Conservation (phyloP, 1,284 basidiomycete species). For the Cryptococcus neoformans region DNA sequence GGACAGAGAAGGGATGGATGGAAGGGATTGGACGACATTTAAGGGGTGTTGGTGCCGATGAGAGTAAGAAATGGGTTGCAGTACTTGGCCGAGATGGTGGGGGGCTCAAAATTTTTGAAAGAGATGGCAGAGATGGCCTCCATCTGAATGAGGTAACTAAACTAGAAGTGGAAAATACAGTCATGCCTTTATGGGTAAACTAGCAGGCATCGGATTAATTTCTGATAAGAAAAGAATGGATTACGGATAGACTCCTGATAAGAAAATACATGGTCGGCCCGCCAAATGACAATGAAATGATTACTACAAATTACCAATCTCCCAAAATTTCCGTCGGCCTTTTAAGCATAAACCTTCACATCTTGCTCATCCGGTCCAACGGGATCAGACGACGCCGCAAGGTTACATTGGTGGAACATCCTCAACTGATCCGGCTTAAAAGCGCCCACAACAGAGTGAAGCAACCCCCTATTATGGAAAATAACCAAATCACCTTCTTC, state of each 20-base stretch:
- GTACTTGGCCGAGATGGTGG: constrained; percentile 20
- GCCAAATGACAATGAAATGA: no score
- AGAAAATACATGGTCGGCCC: no score
- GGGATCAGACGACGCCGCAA: constrained; percentile 71
- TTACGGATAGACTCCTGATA: no score
- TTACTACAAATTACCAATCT: no score
- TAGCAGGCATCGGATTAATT: no score
- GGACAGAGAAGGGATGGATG: constrained; percentile 11
- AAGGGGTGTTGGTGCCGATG: constrained; percentile 15
- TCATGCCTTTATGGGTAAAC: constrained; percentile 18
- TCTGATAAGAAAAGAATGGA: no score
- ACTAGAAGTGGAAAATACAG: constrained; percentile 11
- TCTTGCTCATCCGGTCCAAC: constrained; percentile 62
- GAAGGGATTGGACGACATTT: constrained; percentile 18
- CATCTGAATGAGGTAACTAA: constrained; percentile 16
- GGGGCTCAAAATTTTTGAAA: constrained; percentile 17
- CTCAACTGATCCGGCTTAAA: constrained; percentile 66
- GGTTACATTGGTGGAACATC: constrained; percentile 76
- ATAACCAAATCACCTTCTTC: constrained; percentile 62
- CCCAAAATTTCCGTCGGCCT: no score
- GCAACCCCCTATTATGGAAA: constrained; percentile 69
- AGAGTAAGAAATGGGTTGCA: constrained; percentile 9
- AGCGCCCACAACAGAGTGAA: constrained; percentile 74
- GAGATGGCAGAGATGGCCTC: constrained; percentile 13
- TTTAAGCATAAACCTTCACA: constrained; percentile 59